A percentile compares a stretch with the other conserved stretches of the same genome.
These are phyloP conservation scores for Beauveria australis DNA, from an alignment of 2,329 filamentous ascomycete species.

Conservation along the genomic window DNA sequence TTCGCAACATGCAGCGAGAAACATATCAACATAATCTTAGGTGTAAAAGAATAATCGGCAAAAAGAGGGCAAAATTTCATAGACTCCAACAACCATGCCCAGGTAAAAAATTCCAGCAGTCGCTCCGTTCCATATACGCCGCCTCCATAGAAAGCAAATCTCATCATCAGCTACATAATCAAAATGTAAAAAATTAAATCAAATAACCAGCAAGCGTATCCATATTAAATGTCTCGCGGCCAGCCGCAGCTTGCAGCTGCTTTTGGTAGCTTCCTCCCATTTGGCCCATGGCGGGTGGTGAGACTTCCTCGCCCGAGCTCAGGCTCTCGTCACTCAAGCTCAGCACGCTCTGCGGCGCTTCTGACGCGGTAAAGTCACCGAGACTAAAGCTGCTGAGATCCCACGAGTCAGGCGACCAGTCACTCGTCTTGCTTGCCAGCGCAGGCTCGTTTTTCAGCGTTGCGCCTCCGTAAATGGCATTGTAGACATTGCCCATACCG, in stretches of 20 bases:
- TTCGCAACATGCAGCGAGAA: too few relatives aligned
- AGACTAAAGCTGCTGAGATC: conserved; percentile 44
- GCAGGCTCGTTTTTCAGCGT: conserved; percentile 37
- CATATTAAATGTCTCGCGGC: conserved; percentile 11
- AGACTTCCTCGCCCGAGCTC: conserved; percentile 45
- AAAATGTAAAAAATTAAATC: neutral
- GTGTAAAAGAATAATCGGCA: too few relatives aligned
- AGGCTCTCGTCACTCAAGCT: conserved; percentile 52
- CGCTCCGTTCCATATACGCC: neutral
- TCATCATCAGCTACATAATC: neutral
- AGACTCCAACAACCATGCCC: neutral
- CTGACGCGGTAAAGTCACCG: conserved; percentile 34
- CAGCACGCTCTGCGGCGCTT: conserved; percentile 43
- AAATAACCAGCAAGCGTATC: conserved; percentile 16
- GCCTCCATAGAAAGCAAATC: neutral
- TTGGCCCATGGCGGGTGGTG: conserved; percentile 35
- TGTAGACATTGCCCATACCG: conserved; percentile 75
- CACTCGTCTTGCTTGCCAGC: conserved; percentile 31
- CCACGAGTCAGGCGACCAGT: conserved; percentile 52
- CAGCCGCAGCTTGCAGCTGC: conserved; percentile 18
- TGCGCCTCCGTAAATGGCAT: conserved; percentile 68
- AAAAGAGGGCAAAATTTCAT: neutral
- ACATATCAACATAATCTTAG: too few relatives aligned
- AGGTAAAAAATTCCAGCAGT: neutral
- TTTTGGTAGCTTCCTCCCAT: conserved; percentile 28